Evolutionary conservation across 495 filamentous ascomycete genomes (phyloP).

Genomic region (Annulohypoxylon maeteangense): DNA sequence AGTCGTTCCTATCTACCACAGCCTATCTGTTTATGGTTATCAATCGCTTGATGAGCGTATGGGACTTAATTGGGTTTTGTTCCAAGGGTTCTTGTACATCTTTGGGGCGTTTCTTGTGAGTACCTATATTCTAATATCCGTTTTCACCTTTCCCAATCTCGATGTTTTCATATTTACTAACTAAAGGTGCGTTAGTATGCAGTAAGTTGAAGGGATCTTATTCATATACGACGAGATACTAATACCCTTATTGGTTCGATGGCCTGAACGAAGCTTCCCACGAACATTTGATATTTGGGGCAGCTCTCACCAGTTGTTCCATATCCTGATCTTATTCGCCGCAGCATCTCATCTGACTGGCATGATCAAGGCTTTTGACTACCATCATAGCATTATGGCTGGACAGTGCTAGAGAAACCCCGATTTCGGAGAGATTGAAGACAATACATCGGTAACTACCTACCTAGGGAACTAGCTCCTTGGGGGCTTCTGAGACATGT

Average conservation of each 20-base stretch:
- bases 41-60: constrained; percentile 68
- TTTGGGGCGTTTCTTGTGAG: constrained; percentile 75
- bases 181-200: constrained; percentile 22
- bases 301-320: constrained; percentile 83
- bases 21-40: constrained; percentile 66
- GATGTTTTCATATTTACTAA: constrained; percentile 9
- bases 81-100: constrained; percentile 86
- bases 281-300: constrained; percentile 80
- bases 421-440: too few relatives aligned
- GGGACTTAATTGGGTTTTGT: constrained; percentile 80
- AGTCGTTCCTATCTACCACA: constrained; percentile 79
- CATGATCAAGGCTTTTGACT: constrained; percentile 64
- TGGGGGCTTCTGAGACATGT: background rate
- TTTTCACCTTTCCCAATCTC: background rate
- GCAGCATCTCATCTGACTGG: constrained; percentile 72
- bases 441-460: too few relatives aligned
- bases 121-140: background rate
- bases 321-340: constrained; percentile 75
- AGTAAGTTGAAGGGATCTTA: constrained; percentile 33
- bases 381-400: constrained; percentile 55
- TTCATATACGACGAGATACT: constrained; percentile 18
- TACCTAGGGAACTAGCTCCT: background rate
- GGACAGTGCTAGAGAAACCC: constrained; percentile 43
- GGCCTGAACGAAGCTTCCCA: constrained; percentile 71
- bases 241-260: constrained; percentile 54